Percentiles rank a stretch among this genome's conserved stretches.
Conservation (phyloP, 2,329 filamentous ascomycete genomes). For the Microdochium paspali region DNA sequence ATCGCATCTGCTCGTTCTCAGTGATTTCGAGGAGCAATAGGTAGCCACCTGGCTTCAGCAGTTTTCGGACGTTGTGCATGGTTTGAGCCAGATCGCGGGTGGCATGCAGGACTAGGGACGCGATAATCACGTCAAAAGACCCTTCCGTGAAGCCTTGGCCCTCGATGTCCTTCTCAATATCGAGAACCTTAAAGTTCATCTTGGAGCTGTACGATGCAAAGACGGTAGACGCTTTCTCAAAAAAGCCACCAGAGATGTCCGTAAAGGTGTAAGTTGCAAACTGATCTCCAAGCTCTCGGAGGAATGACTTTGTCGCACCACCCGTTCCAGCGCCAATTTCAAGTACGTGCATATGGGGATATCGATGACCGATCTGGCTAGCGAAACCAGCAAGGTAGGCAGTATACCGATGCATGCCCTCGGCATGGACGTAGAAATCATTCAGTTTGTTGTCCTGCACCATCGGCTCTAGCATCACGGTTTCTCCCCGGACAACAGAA, state of each 20-base stretch:
- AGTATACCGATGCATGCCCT: conserved; percentile 9
- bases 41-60: conserved; percentile 11
- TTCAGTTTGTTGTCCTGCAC: conserved; percentile 22
- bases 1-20: not conserved
- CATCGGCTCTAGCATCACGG: conserved; percentile 26
- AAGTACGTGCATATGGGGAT: not conserved
- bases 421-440: conserved; percentile 19
- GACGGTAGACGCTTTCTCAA: conserved; percentile 21
- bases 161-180: conserved; percentile 16
- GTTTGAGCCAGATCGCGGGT: conserved; percentile 8
- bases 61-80: conserved; percentile 8
- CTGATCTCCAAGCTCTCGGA: not conserved
- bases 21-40: conserved; percentile 12
- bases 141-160: conserved; percentile 17
- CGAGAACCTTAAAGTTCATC: conserved; percentile 18
- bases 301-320: not conserved
- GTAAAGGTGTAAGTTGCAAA: conserved; percentile 25
- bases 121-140: conserved; percentile 15
- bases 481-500: conserved; percentile 20
- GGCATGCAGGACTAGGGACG: conserved; percentile 13
- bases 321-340: not conserved
- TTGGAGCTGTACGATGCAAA: conserved; percentile 14
- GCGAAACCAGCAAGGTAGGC: conserved; percentile 12
- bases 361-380: conserved; percentile 23
- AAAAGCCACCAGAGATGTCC: conserved; percentile 24